Evolutionary conservation across 192 early-diverging fungal species (phyloP).

Genomic region (Kappamyces sp.): DNA sequence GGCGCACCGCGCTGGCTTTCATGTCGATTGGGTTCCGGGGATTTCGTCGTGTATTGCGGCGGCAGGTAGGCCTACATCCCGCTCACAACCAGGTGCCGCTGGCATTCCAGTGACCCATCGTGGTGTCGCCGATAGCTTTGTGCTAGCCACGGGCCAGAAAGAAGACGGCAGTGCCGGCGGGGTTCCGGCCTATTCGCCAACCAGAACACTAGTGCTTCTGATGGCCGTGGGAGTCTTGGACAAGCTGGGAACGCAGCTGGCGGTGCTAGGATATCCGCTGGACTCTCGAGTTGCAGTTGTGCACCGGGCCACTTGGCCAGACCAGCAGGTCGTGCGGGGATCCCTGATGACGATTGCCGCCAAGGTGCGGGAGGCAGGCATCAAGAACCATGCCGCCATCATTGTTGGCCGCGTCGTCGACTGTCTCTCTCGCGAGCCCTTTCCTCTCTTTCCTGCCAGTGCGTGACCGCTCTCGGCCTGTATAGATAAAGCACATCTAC

Average conservation of each 20-base stretch:
- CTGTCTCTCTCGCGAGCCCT: not conserved
- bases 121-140: conserved; percentile 73
- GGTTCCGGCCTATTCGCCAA: conserved; percentile 54
- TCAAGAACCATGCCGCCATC: conserved; percentile 70
- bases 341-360: conserved; percentile 53
- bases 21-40: not conserved
- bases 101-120: conserved; percentile 79
- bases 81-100: conserved; percentile 31
- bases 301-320: conserved; percentile 71
- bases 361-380: conserved; percentile 55
- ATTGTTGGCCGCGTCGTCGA: conserved; percentile 64
- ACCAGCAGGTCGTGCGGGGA: conserved; percentile 63
- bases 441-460: not conserved
- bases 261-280: conserved; percentile 46
- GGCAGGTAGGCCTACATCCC: no score
- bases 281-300: conserved; percentile 68
- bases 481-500: no score
- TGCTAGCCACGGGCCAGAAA: conserved; percentile 72
- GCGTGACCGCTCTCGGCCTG: no score
- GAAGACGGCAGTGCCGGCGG: conserved; percentile 63
- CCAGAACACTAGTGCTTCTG: conserved; percentile 69
- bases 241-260: conserved; percentile 51
- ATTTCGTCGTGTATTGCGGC: conserved; percentile 8
- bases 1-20: not conserved
- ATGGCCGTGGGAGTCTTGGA: conserved; percentile 76